phyloP scores from a whole-genome alignment of 345 rosid species.

The Aegle marmelos region DNA sequence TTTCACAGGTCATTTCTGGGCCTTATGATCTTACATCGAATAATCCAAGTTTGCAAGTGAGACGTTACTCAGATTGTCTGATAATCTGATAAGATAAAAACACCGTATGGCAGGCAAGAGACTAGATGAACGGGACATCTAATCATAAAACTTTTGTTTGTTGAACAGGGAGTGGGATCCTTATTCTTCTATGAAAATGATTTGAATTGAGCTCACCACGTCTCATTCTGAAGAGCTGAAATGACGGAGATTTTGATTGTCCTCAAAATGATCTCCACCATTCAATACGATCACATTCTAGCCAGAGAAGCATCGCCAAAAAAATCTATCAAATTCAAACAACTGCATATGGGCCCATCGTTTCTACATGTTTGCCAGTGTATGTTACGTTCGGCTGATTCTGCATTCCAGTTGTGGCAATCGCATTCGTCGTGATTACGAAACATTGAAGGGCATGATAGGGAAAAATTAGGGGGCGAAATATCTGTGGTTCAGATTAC shows the following conservation, averaged over 20 bases:
- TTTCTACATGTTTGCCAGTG: not conserved
- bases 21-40: not conserved
- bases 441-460: conserved; percentile 3
- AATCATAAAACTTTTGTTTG: no score
- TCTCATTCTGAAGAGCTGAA: not conserved
- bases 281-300: not conserved
- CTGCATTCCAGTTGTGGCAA: not conserved
- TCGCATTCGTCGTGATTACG: not conserved
- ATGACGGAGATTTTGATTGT: conserved; percentile 23
- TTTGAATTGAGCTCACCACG: no score
- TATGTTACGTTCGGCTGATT: not conserved
- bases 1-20: not conserved
- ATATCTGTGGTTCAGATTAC: conserved; percentile 38
- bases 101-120: not conserved
- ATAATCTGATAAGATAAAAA: not conserved
- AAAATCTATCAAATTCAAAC: conserved; percentile 11
- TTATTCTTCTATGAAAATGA: no score
- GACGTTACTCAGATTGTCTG: no score
- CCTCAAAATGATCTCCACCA: conserved; percentile 10
- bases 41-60: not conserved
- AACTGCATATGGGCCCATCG: not conserved
- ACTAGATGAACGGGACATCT: not conserved
- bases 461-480: not conserved
- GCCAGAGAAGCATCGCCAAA: conserved; percentile 15
- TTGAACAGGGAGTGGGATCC: no score